A percentile compares a stretch with the other conserved stretches of the same genome.
These are phyloP conservation scores for Globisporangium acanthophoron DNA, from an alignment of 352 stramenopile genomes.

Conservation along the genomic window DNA sequence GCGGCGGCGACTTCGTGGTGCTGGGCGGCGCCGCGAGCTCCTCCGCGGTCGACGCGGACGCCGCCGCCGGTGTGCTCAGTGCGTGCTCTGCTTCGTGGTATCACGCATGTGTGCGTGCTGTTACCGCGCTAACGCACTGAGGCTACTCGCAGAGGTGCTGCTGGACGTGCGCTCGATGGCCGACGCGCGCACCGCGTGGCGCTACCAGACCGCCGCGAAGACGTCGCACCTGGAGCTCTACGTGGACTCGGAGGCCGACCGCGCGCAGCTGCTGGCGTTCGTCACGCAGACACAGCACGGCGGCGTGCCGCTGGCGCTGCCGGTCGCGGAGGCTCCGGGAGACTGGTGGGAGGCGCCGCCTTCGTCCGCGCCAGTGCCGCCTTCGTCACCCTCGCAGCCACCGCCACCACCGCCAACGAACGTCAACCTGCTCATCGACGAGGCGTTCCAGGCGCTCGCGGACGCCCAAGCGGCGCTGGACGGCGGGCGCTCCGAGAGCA, in stretches of 20 bases:
- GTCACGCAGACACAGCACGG: neutral
- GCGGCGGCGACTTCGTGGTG: conserved; percentile 21
- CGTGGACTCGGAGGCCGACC: conserved; percentile 22
- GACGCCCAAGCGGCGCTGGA: conserved; percentile 20
- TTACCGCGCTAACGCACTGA: neutral
- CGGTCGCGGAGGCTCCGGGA: neutral
- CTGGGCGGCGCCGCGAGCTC: conserved; percentile 4
- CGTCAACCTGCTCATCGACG: conserved; percentile 25
- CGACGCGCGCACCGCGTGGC: conserved; percentile 28
- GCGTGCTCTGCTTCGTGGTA: neutral
- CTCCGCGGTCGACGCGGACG: neutral
- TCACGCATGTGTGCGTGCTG: neutral
- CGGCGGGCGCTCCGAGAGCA: neutral
- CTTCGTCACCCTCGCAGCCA: neutral
- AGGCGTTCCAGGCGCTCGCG: conserved; percentile 32
- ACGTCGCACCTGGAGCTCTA: conserved; percentile 34
- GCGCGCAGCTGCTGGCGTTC: conserved; percentile 20
- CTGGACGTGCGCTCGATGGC: conserved; percentile 36
- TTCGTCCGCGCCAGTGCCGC: neutral
- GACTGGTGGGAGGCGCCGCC: conserved; percentile 1
- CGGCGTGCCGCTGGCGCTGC: conserved; percentile 5
- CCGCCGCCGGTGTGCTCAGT: conserved; percentile 1
- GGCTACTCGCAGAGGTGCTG: conserved; percentile 14
- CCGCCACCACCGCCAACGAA: neutral
- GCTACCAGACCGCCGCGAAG: conserved; percentile 39